Percentiles rank a stretch among this genome's conserved stretches.
phyloP scores from a whole-genome alignment of 2,329 filamentous ascomycete genomes.

The Fusarium agapanthi region DNA sequence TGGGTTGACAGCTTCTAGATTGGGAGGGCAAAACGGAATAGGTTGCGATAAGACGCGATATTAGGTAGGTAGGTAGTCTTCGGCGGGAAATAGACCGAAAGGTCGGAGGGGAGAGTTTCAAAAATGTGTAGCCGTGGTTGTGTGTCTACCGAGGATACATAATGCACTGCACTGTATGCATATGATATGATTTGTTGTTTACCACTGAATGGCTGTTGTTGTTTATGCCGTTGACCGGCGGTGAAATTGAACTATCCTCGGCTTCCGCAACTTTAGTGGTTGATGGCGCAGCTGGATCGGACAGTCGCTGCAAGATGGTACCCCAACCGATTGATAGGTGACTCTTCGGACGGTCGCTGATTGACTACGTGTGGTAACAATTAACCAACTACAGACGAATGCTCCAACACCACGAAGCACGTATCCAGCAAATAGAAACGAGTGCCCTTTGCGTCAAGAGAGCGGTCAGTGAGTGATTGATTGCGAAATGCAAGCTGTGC shows the following conservation, averaged over 20 bases:
- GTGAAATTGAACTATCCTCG: constrained; percentile 22
- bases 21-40: constrained; percentile 6
- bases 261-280: constrained; percentile 8
- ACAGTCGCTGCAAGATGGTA: constrained; percentile 20
- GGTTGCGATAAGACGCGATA: constrained; percentile 8
- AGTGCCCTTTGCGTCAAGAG: constrained; percentile 15
- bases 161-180: neutral
- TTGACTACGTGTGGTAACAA: constrained; percentile 2
- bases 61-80: constrained; percentile 1
- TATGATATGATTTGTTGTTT: constrained; percentile 1
- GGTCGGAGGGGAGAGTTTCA: neutral
- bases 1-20: constrained; percentile 11
- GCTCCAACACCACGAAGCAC: constrained; percentile 12
- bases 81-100: neutral
- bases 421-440: constrained; percentile 18
- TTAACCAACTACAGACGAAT: constrained; percentile 17
- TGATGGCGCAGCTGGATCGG: constrained; percentile 19
- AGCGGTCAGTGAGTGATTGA: constrained; percentile 20
- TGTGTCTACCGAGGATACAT: constrained; percentile 5
- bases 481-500: constrained; percentile 13
- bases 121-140: neutral
- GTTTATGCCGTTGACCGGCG: constrained; percentile 21
- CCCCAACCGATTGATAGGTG: constrained; percentile 18
- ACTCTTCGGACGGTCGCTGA: constrained; percentile 14
- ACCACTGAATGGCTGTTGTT: constrained; percentile 2